A percentile compares a stretch with the other conserved stretches of the same genome.
These are phyloP conservation scores for Dendrocalamus sinicus DNA, from an alignment of 176 grass and related monocot genomes.

Conservation along the genomic window DNA sequence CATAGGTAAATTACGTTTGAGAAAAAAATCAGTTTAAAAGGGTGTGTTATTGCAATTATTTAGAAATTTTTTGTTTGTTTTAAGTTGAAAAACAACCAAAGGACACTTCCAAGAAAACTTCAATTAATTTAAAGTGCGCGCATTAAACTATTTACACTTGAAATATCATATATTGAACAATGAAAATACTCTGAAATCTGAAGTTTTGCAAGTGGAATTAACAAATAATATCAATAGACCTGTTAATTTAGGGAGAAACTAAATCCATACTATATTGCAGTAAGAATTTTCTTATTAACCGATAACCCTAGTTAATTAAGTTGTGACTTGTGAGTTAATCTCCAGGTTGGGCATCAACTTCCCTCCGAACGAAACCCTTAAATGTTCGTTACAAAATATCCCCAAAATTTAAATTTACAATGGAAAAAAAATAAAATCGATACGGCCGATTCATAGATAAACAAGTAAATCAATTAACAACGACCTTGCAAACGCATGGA, in stretches of 20 bases:
- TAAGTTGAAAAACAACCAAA: background rate
- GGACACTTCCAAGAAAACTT: background rate
- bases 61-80: background rate
- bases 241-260: background rate
- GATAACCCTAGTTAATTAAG: background rate
- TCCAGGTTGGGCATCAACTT: background rate
- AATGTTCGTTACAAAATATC: background rate
- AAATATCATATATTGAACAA: background rate
- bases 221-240: background rate
- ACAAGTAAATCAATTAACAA: background rate
- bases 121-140: background rate
- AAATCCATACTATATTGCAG: background rate
- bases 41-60: background rate
- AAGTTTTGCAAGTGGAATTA: background rate
- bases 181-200: background rate
- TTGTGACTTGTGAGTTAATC: background rate
- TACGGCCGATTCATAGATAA: background rate
- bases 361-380: background rate
- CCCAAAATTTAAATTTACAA: background rate
- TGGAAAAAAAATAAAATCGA: background rate
- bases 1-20: background rate
- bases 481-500: background rate
- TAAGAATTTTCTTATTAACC: background rate
- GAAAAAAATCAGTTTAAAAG: background rate
- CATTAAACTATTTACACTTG: background rate